Conservation (phyloP, 202 grass and related monocot species). For the Miscanthus sacchariflorus region DNA sequence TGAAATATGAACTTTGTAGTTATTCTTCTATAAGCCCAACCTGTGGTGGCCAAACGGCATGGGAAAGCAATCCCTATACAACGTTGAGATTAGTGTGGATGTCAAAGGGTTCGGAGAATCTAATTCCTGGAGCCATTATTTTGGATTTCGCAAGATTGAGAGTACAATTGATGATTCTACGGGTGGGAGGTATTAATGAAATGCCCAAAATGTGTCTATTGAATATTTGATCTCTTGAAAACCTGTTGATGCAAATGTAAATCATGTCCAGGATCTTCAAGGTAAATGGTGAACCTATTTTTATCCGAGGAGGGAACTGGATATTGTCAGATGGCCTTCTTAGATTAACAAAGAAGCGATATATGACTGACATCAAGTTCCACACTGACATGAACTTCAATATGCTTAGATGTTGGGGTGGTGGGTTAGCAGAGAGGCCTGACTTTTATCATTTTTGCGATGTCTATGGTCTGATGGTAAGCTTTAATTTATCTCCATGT, state of each 20-base stretch:
- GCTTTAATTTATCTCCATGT: constrained; percentile 32
- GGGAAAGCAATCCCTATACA: constrained; percentile 85
- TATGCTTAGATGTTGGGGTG: constrained; percentile 97
- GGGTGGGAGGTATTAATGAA: constrained; percentile 76
- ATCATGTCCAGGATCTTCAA: constrained; percentile 79
- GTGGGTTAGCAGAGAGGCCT: constrained; percentile 83
- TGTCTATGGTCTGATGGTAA: constrained; percentile 90
- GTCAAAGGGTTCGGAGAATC: constrained; percentile 90
- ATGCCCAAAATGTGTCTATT: constrained; percentile 2
- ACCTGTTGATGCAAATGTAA: constrained; percentile 22
- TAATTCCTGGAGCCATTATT: constrained; percentile 82
- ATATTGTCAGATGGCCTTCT: constrained; percentile 96
- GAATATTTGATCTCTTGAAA: constrained; percentile 34
- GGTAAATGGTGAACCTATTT: constrained; percentile 89
- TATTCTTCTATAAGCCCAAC: constrained; percentile 98
- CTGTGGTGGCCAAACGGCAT: constrained; percentile 99
- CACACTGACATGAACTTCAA: constrained; percentile 98
- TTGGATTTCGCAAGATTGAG: constrained; percentile 89
- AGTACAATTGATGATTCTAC: constrained; percentile 80
- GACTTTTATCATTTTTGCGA: constrained; percentile 95
- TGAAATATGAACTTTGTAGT: constrained; percentile 55
- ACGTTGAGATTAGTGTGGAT: constrained; percentile 80
- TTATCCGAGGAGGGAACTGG: constrained; percentile 98
- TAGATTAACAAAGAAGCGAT: constrained; percentile 81
- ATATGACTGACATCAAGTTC: constrained; percentile 94